Evolutionary conservation across 495 filamentous ascomycete species (phyloP).

Genomic region (Halenospora varia): DNA sequence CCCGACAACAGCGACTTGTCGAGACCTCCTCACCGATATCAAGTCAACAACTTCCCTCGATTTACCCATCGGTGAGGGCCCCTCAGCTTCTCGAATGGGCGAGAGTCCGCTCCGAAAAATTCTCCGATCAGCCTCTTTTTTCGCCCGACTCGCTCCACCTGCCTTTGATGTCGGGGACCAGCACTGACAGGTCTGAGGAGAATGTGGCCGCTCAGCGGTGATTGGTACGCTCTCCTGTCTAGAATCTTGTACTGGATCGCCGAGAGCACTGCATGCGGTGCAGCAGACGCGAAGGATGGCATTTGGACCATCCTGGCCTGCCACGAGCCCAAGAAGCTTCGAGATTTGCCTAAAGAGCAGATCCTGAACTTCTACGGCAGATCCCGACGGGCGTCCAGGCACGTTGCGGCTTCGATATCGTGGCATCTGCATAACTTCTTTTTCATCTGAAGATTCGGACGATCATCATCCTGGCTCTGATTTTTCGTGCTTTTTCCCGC

Average conservation of each 20-base stretch:
- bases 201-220: neutral
- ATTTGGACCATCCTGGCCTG: neutral
- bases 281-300: neutral
- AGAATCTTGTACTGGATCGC: neutral
- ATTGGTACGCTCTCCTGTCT: neutral
- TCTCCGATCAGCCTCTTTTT: neutral
- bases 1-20: too few species aligned
- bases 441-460: neutral
- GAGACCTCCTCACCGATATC: too few species aligned
- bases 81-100: neutral
- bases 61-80: neutral
- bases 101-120: neutral
- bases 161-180: neutral
- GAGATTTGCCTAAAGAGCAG: neutral
- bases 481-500: neutral
- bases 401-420: neutral
- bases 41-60: too few species aligned
- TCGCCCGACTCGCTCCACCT: neutral
- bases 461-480: neutral
- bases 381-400: neutral
- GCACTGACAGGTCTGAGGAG: neutral
- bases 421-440: neutral
- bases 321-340: slow-evolving; percentile 3
- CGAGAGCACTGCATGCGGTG: neutral
- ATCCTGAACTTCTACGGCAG: neutral